phyloP scores from a whole-genome alignment of 225 moss, liverwort and hornwort species.

The Neckera pumila region DNA sequence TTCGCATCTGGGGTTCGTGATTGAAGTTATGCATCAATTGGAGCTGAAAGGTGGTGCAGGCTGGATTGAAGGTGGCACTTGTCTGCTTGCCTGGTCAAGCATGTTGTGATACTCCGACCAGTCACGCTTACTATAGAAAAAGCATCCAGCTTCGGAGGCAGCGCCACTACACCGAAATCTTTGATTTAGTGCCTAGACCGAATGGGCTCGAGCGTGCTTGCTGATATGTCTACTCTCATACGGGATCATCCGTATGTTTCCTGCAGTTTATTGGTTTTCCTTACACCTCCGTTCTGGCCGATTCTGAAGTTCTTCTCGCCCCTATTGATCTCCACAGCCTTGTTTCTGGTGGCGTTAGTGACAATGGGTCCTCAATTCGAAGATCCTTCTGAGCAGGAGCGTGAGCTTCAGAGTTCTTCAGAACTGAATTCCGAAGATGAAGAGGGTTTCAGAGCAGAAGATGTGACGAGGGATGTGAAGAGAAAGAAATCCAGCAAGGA shows the following conservation, averaged over 20 bases:
- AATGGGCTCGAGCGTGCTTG: conserved; percentile 32
- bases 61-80: background rate
- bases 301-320: conserved; percentile 78
- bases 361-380: conserved; percentile 66
- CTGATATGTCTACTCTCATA: conserved; percentile 41
- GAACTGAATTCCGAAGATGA: conserved; percentile 16
- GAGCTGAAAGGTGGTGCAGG: background rate
- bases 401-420: background rate
- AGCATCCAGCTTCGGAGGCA: background rate
- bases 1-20: background rate
- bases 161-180: background rate
- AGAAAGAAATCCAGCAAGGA: conserved; percentile 8
- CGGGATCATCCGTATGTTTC: conserved; percentile 68
- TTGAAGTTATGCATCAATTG: background rate
- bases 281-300: conserved; percentile 77
- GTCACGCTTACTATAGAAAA: background rate
- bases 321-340: conserved; percentile 74
- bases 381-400: conserved; percentile 25
- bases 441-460: background rate
- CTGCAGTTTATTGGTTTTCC: conserved; percentile 43
- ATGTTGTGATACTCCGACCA: background rate
- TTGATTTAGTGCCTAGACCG: background rate
- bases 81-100: background rate
- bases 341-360: conserved; percentile 62
- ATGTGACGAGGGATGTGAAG: background rate